Conservation (phyloP, 257 asterid species). For the Salvia miltiorrhiza region DNA sequence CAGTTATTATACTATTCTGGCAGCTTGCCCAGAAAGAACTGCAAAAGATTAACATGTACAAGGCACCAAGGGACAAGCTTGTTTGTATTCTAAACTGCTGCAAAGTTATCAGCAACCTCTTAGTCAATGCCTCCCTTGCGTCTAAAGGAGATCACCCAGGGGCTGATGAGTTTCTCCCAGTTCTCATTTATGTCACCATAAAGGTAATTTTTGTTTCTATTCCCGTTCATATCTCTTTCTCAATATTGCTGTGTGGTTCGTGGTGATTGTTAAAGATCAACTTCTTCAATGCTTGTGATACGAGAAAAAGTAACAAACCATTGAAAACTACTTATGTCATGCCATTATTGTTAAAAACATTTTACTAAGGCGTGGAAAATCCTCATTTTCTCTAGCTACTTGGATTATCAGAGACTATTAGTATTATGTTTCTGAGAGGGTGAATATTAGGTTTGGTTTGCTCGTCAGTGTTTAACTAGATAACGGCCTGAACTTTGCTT, state of each 20-base stretch:
- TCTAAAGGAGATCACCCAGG: slow-evolving; percentile 90
- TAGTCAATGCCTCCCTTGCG: slow-evolving; percentile 77
- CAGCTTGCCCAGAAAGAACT: slow-evolving; percentile 99
- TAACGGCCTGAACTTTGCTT: background rate
- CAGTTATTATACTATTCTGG: slow-evolving; percentile 18
- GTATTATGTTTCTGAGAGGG: background rate
- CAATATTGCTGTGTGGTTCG: background rate
- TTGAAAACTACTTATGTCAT: background rate
- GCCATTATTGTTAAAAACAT: background rate
- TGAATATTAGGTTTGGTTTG: slow-evolving; percentile 3
- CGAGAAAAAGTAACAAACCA: background rate
- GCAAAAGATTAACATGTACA: slow-evolving; percentile 94
- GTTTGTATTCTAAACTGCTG: slow-evolving; percentile 88
- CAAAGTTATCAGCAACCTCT: slow-evolving; percentile 82
- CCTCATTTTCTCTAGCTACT: background rate
- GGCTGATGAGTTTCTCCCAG: slow-evolving; percentile 96
- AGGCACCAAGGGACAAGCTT: slow-evolving; percentile 96
- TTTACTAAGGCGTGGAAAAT: background rate
- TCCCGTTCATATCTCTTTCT: background rate
- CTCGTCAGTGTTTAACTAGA: background rate
- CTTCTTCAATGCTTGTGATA: background rate
- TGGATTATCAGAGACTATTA: background rate
- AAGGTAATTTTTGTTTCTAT: slow-evolving; percentile 54
- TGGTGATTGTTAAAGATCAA: background rate
- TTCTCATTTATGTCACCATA: slow-evolving; percentile 85